Evolutionary conservation across 805 yeast genomes (phyloP), one percentile per base, ranked within the genome.

Genomic region (Ogataea henricii): DNA sequence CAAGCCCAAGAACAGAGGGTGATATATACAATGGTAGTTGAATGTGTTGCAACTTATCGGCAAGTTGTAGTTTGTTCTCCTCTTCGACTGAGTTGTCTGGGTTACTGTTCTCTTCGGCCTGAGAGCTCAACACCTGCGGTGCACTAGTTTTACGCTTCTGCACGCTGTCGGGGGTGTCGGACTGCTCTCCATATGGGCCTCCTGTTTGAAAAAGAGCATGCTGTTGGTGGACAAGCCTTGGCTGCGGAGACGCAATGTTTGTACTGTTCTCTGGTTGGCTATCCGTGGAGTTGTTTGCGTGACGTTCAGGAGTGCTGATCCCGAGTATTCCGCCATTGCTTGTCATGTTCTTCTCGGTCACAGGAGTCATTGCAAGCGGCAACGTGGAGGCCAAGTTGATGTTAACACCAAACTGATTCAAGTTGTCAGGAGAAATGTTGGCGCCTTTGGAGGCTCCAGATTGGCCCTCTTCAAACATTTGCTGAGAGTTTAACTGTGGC

Each of bases 311-410:
- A 1, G 62, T 60, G 17, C 55, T 46, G 13, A 46, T 12, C 6
- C 56, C 57, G 8, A 52, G 23, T 3, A 54, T 47, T 4, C 54
- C 56, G 12, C 50, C 52, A 10, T 44, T 52, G 5, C 40, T 20
- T 21, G 43, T 42, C 35, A 47, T 29, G 25, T 45, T 51, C 43
- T 72, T 82, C 55, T 87, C 95, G 2, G 88, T 77, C 4, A 87
- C 81, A 1, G 94, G 95, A 0, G 95, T 87, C 94, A 87, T 87
- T 0, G 88, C 79, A 56, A 82, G 69, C 1, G 88, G 82, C 3
- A 77, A 63, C 66, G 60, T 81, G 75, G 57, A 82, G 73, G 43
- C 91, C 87, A 72, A 83, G 82, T 59, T 87, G 87, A 62, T 85
- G 82, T 37, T 62, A 40, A 64, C 62, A 23, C 68, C 68, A 50